These are phyloP conservation scores for Ceratocystis alfenasii DNA, from an alignment of 2,329 filamentous ascomycete genomes.

Conservation along the genomic window DNA sequence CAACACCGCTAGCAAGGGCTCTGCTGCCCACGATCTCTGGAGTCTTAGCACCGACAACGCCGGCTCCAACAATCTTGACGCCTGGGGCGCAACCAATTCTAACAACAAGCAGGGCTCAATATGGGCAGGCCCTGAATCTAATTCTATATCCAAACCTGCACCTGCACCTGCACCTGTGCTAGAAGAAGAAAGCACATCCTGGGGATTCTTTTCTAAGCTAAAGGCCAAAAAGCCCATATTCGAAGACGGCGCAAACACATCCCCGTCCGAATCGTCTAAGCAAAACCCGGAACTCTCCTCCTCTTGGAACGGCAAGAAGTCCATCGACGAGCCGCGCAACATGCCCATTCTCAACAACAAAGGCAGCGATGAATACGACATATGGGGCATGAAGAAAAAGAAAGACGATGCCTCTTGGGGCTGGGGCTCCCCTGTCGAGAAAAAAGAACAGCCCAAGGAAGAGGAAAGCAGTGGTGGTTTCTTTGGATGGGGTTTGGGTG, in stretches of 20 bases:
- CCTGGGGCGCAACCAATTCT: conserved; percentile 15
- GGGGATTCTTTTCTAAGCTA: conserved; percentile 17
- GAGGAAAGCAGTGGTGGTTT: conserved; percentile 16
- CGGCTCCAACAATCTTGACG: conserved; percentile 2
- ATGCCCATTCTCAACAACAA: background rate
- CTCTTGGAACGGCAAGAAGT: conserved; percentile 13
- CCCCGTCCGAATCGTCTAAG: conserved; percentile 18
- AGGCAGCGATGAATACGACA: background rate
- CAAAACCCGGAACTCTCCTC: conserved; percentile 15
- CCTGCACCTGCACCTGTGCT: background rate
- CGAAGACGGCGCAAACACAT: conserved; percentile 17
- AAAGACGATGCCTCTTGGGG: conserved; percentile 15
- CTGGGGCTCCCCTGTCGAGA: conserved; percentile 10
- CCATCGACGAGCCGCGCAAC: conserved; percentile 16
- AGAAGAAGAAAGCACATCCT: conserved; percentile 11
- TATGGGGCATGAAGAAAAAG: conserved; percentile 6
- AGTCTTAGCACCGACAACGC: background rate
- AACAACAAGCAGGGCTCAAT: background rate
- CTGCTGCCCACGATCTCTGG: conserved; percentile 26
- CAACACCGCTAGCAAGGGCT: conserved; percentile 28
- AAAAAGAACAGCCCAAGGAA: conserved; percentile 14
- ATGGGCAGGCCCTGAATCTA: conserved; percentile 10
- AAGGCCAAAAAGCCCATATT: conserved; percentile 14
- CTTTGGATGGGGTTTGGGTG: conserved; percentile 9
- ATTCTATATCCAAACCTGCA: background rate